These are phyloP conservation scores for Mrakia blollopis DNA, from an alignment of 768 basidiomycete species.

Conservation along the genomic window DNA sequence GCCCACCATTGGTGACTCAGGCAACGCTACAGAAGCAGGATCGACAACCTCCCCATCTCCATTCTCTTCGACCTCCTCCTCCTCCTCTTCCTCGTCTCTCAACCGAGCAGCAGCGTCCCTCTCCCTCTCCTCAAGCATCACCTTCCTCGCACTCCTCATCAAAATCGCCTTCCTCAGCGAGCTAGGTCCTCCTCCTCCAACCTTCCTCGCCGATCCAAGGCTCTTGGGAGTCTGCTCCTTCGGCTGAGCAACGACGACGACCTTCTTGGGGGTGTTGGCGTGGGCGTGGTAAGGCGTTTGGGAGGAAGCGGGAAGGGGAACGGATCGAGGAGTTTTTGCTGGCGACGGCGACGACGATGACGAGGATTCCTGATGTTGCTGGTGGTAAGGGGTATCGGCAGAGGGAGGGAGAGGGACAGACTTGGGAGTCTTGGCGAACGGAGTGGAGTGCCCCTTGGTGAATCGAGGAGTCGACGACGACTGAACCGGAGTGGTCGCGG, in stretches of 20 bases:
- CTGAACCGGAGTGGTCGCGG: neutral
- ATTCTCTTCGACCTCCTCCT: neutral
- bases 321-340: constrained; percentile 4
- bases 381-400: constrained; percentile 8
- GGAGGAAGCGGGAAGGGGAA: constrained; percentile 8
- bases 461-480: neutral
- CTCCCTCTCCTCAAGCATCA: constrained; percentile 9
- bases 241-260: neutral
- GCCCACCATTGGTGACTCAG: constrained; percentile 21
- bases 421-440: constrained; percentile 1
- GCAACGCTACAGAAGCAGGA: constrained; percentile 17
- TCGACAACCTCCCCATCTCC: neutral
- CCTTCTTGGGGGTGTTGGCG: neutral
- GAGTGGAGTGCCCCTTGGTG: neutral
- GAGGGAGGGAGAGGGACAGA: constrained; percentile 7
- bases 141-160: constrained; percentile 25
- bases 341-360: neutral
- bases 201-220: neutral
- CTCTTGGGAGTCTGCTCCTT: constrained; percentile 15
- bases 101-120: neutral
- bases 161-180: constrained; percentile 26
- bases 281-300: constrained; percentile 8
- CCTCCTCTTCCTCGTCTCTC: neutral
- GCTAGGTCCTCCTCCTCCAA: constrained; percentile 8
- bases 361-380: neutral